Percentiles rank a stretch among this genome's conserved stretches.
phyloP scores from a whole-genome alignment of 305 asterid species.

The Fraxinus paxiana region DNA sequence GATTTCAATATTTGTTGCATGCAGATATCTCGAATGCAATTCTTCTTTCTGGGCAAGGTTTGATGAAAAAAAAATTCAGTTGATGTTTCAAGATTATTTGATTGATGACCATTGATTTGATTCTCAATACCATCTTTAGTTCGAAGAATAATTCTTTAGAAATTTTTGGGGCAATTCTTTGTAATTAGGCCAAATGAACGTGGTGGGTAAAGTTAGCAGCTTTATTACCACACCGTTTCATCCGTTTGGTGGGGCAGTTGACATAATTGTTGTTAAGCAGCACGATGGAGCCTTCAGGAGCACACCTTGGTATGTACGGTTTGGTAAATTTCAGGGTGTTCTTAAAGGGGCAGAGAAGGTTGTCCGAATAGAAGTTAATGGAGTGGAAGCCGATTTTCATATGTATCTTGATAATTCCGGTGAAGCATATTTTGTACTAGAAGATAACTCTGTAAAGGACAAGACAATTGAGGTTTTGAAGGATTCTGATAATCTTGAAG shows the following conservation, averaged over 20 bases:
- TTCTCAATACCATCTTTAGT: not conserved
- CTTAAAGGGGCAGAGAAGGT: conserved; percentile 78
- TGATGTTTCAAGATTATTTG: not conserved
- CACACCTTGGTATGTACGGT: conserved; percentile 89
- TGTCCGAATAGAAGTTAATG: conserved; percentile 83
- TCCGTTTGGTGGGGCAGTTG: conserved; percentile 95
- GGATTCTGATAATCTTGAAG: conserved; percentile 15
- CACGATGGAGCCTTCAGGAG: conserved; percentile 70
- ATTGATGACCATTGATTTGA: conserved; percentile 3
- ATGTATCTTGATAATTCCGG: conserved; percentile 87
- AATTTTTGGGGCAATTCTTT: conserved; percentile 23
- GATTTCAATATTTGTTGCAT: conserved; percentile 34
- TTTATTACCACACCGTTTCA: conserved; percentile 83
- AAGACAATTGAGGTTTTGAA: conserved; percentile 21
- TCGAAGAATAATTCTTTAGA: not conserved
- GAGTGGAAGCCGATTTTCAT: conserved; percentile 63
- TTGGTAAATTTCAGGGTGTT: conserved; percentile 89
- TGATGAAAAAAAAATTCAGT: conserved; percentile 19
- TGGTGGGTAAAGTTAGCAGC: conserved; percentile 75
- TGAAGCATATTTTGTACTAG: conserved; percentile 77
- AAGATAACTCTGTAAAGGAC: conserved; percentile 39
- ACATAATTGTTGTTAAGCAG: conserved; percentile 77
- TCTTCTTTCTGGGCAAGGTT: conserved; percentile 15
- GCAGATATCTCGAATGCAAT: conserved; percentile 40
- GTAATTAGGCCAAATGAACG: conserved; percentile 57